phyloP scores from a whole-genome alignment of 208 protist genomes.

The Wallacemonas sp. region DNA sequence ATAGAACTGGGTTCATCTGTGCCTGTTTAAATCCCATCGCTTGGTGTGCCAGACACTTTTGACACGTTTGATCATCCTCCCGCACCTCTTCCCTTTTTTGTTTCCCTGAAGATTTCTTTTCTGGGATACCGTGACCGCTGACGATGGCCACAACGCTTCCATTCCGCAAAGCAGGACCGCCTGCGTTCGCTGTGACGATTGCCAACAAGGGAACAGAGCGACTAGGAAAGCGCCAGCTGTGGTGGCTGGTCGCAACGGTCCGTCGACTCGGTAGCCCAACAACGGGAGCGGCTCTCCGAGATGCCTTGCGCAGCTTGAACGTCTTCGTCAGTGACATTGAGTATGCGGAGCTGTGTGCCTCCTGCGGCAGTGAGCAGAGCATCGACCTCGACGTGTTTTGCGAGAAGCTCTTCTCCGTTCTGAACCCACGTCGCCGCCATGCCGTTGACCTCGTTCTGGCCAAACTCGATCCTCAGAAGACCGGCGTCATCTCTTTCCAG shows the following conservation, averaged over 20 bases:
- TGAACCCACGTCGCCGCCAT: slow-evolving; percentile 62
- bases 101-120: no score
- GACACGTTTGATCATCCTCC: no score
- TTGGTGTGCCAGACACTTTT: no score
- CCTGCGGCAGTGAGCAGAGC: slow-evolving; percentile 16
- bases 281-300: slow-evolving; percentile 40
- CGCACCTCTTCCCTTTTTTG: background rate
- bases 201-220: slow-evolving; percentile 63
- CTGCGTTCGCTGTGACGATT: slow-evolving; percentile 32
- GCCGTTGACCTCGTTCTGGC: slow-evolving; percentile 61
- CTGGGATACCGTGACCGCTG: background rate
- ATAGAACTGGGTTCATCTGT: no score
- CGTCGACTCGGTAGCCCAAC: slow-evolving; percentile 24
- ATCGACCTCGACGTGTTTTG: slow-evolving; percentile 38
- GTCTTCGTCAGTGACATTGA: slow-evolving; percentile 71
- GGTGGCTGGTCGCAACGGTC: slow-evolving; percentile 51
- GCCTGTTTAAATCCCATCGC: no score
- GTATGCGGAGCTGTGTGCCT: slow-evolving; percentile 36
- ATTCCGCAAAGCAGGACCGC: slow-evolving; percentile 19
- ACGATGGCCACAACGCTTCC: slow-evolving; percentile 13
- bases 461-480: slow-evolving; percentile 51
- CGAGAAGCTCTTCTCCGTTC: slow-evolving; percentile 32
- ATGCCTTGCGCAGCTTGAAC: slow-evolving; percentile 56
- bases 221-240: slow-evolving; percentile 65
- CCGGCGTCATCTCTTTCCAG: slow-evolving; percentile 43